Evolutionary conservation across 2,329 filamentous ascomycete genomes (phyloP).

Genomic region (Aspergillus pseudoglaucus): DNA sequence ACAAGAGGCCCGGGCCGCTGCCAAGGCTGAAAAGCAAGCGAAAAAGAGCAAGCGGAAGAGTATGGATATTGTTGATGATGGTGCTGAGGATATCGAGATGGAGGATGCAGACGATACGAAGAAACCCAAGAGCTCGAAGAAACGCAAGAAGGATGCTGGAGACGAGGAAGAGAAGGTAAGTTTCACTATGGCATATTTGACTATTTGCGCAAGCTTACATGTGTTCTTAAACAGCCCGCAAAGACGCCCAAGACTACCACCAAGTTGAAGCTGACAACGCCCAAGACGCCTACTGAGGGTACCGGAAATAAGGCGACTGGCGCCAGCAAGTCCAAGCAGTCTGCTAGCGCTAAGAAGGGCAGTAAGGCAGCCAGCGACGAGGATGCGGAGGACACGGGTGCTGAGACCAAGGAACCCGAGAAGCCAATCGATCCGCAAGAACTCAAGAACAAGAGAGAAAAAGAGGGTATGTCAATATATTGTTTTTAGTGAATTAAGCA

Average conservation of each 20-base stretch:
- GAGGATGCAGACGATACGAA: slow-evolving; percentile 42
- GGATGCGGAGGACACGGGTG: slow-evolving; percentile 51
- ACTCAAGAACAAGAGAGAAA: slow-evolving; percentile 52
- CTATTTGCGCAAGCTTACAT: slow-evolving; percentile 2
- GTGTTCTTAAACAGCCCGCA: slow-evolving; percentile 45
- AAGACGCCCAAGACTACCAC: slow-evolving; percentile 58
- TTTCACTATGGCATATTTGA: slow-evolving; percentile 1
- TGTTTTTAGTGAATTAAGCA: not conserved
- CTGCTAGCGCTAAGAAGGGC: slow-evolving; percentile 54
- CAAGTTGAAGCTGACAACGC: slow-evolving; percentile 47
- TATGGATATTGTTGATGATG: slow-evolving; percentile 46
- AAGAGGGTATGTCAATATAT: slow-evolving; percentile 40
- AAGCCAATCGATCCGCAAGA: slow-evolving; percentile 51
- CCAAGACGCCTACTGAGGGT: slow-evolving; percentile 52
- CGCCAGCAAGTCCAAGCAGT: slow-evolving; percentile 50
- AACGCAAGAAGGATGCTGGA: slow-evolving; percentile 69
- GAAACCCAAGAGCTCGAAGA: slow-evolving; percentile 57
- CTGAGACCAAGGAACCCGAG: slow-evolving; percentile 46
- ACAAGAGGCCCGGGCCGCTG: slow-evolving; percentile 55
- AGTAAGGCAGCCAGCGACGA: slow-evolving; percentile 51
- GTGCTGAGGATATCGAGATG: slow-evolving; percentile 52
- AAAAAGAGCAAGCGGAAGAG: slow-evolving; percentile 45
- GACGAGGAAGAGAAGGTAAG: slow-evolving; percentile 64
- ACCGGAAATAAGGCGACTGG: slow-evolving; percentile 38
- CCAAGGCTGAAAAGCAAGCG: slow-evolving; percentile 49